phyloP scores from a whole-genome alignment of 352 stramenopile species.

The Phytophthora pistaciae region DNA sequence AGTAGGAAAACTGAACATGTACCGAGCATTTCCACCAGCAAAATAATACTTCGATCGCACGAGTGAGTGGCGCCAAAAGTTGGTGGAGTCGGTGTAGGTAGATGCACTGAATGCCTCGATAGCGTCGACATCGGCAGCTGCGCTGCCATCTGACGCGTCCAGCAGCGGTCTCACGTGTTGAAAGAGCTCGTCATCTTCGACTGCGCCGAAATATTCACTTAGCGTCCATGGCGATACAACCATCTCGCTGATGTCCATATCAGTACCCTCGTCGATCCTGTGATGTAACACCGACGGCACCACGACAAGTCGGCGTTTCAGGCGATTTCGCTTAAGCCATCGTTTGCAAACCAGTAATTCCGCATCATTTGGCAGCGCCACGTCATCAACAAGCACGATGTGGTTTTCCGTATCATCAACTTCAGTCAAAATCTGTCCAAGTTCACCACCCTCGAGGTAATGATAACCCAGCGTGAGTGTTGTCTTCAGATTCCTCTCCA shows the following conservation, averaged over 20 bases:
- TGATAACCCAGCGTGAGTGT: background rate
- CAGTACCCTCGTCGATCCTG: background rate
- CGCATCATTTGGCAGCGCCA: background rate
- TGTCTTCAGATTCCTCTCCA: constrained; percentile 13
- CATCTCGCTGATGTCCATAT: constrained; percentile 1
- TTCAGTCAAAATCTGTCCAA: constrained; percentile 1
- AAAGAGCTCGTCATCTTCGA: constrained; percentile 15
- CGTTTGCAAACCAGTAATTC: background rate
- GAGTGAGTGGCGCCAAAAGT: background rate
- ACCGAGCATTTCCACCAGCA: constrained; percentile 18
- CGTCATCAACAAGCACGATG: constrained; percentile 18
- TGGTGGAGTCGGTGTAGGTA: background rate
- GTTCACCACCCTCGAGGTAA: background rate
- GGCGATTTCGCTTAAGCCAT: constrained; percentile 1
- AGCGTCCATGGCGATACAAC: constrained; percentile 12
- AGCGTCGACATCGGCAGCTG: background rate
- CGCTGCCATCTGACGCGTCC: constrained; percentile 8
- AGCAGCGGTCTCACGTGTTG: background rate
- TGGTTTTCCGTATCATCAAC: constrained; percentile 10
- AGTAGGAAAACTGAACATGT: constrained; percentile 18
- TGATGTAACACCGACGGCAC: constrained; percentile 6
- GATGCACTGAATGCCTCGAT: constrained; percentile 6
- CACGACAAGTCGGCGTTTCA: constrained; percentile 6
- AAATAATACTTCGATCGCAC: constrained; percentile 19
- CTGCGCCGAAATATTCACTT: constrained; percentile 10